Evolutionary conservation across 2,329 filamentous ascomycete genomes (phyloP), one percentile per base, ranked within the genome.

Genomic region (Pyrenochaeta sp.): DNA sequence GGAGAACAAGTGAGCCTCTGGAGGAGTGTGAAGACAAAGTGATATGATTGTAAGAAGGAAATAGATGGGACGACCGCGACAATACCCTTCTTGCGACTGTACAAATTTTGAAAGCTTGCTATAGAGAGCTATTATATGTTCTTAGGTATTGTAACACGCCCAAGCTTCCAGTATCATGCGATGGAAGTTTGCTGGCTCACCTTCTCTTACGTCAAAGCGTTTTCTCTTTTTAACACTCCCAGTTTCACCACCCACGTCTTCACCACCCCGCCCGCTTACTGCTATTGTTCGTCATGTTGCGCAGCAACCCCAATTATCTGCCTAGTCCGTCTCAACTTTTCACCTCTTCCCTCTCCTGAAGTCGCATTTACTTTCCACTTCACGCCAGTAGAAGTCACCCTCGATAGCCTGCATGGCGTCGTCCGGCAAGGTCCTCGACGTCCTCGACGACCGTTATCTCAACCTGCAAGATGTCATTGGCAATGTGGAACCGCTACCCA

Each of bases 401-500:
- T 50, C 44, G 30, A 13, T n/a, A 49, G 27, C 54, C 43, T 46
- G 47, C 34, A 75, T 75, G 72, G 57, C 69, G 9, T 66, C 73
- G 5, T 62, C 67, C 48, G 73, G 72, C 46, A 72, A 65, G 36
- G 65, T 76, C 5, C 56, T 69, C 27, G 66, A 75, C 51, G 57
- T 77, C 24, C 64, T 77, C 58, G 67, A 75, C 55, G 65, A 74
- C 19, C 65, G 72, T 44, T 70, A 72, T 39, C 67, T 74, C 44
- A 55, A 69, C 8, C 43, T 74, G 46, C 71, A 73, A 40, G 74
- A 77, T 52, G 71, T 77, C 43, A 25, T 54, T 19, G 73, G 71
- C 59, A 71, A 71, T 48, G 66, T 72, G 44, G 63, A 69, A 24
- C 71, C 67, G 40, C 63, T 72, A 10, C 73, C 73, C 8, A 69